Base-by-base conservation (phyloP, 495 filamentous ascomycete species). In the Elaphomyces granulatus region DNA sequence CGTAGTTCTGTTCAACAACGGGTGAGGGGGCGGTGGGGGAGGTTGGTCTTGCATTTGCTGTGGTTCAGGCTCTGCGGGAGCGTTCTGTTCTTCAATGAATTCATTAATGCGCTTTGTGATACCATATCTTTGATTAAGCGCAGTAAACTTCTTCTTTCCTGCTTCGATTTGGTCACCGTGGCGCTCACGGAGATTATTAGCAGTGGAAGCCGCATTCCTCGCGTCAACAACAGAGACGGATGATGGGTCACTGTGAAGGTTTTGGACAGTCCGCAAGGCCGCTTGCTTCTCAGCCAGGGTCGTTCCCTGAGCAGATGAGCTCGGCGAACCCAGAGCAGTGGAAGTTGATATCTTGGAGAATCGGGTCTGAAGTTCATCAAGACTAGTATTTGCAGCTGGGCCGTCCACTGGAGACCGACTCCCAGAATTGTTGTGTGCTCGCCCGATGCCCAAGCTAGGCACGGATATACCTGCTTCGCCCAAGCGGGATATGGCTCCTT, bases 401-500 rank as follows among this genome's bases (percentile, higher is more conserved):
- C 44, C 28, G 34, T 46, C 36, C 7, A 47, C 16, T 33, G 44
- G 46, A 15, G 45, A 45, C 10, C 33, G 43, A 18, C 40, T 37
- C 3, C 18, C 40, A 0, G 33, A 32, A n/a, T 45, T 38, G 37
- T 41, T 46, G 8, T 43, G 40, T 43, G 17, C 51, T 35, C 40
- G 45, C 37, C 77, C 77, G 44, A 94, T 92, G 12, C 81, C 81
- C 32, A 94, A 65, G 0, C 71, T 82, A 1, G 88, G 84, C 2
- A 95, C 85, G 0, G 78, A 83, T 32, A 94, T 68, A 2, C 88
- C 88, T 4, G 87, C 79, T 39, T 75, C 71, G 14, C 78, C 71
- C 4, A 96, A 67, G 16, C 85, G 70, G 26, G 61, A 65, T 23
- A 82, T 51, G 14, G 85, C 73, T 2, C 64, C 71, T 50, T 83